These are phyloP conservation scores for Botrytis medusae DNA, from an alignment of 2,329 filamentous ascomycete species.

Conservation along the genomic window DNA sequence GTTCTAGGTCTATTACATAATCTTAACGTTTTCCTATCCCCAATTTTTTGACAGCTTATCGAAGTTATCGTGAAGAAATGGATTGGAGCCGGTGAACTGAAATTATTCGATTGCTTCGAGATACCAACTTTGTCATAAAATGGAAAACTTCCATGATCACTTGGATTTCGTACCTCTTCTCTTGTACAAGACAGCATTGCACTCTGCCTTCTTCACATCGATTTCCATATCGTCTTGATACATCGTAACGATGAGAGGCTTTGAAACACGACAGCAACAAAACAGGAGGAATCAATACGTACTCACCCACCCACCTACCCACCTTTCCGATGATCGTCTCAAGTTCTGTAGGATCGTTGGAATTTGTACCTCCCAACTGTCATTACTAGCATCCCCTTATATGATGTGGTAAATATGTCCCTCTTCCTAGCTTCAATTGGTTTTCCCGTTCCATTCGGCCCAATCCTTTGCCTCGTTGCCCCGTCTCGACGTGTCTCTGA, in stretches of 20 bases:
- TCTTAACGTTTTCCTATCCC: too few relatives aligned
- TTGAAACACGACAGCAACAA: background rate
- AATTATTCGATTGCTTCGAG: background rate
- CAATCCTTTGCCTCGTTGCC: background rate
- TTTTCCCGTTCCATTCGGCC: background rate
- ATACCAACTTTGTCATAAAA: background rate
- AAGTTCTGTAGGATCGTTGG: background rate
- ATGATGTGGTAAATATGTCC: background rate
- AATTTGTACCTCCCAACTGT: background rate
- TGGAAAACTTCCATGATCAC: too few relatives aligned
- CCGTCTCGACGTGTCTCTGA: background rate
- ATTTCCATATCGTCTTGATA: background rate
- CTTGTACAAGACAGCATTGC: too few relatives aligned
- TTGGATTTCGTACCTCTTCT: fast-evolving
- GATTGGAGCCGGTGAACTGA: background rate
- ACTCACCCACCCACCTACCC: background rate
- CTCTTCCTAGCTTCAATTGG: background rate
- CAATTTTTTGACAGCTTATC: background rate
- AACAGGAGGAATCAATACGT: background rate
- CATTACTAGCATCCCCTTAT: too few relatives aligned
- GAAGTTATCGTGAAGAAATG: background rate
- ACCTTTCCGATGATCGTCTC: background rate
- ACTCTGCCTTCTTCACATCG: background rate
- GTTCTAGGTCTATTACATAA: background rate
- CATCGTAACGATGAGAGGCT: background rate